Evolutionary conservation across 768 basidiomycete genomes (phyloP).

Genomic region (Boletus rubropictus): DNA sequence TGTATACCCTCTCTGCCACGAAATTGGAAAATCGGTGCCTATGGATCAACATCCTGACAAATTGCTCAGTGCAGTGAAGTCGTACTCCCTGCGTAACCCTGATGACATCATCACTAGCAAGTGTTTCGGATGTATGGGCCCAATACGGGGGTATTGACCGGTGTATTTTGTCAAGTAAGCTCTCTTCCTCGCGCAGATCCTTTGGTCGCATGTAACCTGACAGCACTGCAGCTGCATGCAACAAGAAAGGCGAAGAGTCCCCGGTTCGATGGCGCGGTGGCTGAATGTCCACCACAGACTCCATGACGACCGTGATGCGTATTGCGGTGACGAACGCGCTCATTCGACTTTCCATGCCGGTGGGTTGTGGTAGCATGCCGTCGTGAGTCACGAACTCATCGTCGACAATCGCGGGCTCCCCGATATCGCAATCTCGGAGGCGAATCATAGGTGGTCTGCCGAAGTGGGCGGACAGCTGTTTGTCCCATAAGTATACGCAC

Average conservation of each 20-base stretch:
- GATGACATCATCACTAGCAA: constrained; percentile 81
- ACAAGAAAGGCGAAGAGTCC: constrained; percentile 73
- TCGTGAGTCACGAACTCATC: constrained; percentile 86
- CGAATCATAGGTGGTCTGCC: constrained; percentile 85
- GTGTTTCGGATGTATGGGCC: constrained; percentile 74
- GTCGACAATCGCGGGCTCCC: constrained; percentile 78
- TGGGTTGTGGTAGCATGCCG: constrained; percentile 56
- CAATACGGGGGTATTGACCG: constrained; percentile 68
- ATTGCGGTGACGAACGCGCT: constrained; percentile 73
- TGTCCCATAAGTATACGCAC: constrained; percentile 96
- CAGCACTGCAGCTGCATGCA: constrained; percentile 63
- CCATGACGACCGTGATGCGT: constrained; percentile 81
- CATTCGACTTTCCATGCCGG: constrained; percentile 70
- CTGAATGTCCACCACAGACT: constrained; percentile 79
- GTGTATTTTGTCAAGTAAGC: constrained; percentile 74
- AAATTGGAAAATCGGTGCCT: constrained; percentile 79
- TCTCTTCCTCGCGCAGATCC: constrained; percentile 75
- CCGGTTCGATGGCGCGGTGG: constrained; percentile 52
- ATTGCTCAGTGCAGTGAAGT: constrained; percentile 82
- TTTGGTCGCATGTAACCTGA: constrained; percentile 55
- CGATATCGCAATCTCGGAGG: constrained; percentile 86
- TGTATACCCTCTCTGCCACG: constrained; percentile 60
- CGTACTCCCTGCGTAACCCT: constrained; percentile 85
- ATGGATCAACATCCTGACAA: constrained; percentile 82
- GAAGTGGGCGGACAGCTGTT: constrained; percentile 84